Base-by-base conservation (phyloP, 2,329 filamentous ascomycete genomes). In the Cladosporium oxysporum region DNA sequence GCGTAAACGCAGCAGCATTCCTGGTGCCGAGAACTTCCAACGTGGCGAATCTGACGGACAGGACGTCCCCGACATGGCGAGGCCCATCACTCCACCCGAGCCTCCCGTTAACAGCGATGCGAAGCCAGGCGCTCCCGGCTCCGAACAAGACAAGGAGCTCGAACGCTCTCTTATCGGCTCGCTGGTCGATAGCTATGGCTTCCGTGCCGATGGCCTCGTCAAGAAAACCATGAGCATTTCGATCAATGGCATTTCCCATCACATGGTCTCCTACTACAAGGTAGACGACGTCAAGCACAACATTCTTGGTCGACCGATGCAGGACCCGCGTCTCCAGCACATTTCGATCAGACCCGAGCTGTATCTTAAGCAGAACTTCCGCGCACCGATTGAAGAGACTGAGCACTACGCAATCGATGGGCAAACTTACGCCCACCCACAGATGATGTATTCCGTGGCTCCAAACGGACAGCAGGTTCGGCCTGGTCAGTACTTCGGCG, bases 201-300 rank as follows among this genome's bases (percentile, higher is more conserved):
- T 97, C 84, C 95, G 95, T 74, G 83, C 88, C 16, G 86, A 88
- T 1, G 93, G 93, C 0, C 80, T 97, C 49, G 87, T 97, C 69
- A 97, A 97, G 84, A 97, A 97, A 82, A 97, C 93, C 0, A 93
- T 97, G 78, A 94, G 90, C 71, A 87, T 97, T 47, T 88, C 85
- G 2, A 88, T 90, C 60, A 84, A 89, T 29, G 90, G 90, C 2
- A 85, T 93, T 2, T 88, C 88, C 2, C 93, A 96, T 73, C 93
- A 96, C 73, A 81, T 97, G 61, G 92, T 97, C 49, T 93, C 90
- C 18, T 97, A 97, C 76, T 97, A 97, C 80, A 91, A 83, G 52
- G 84, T 94, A 12, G 87, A 91, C 6, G 92, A 97, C 74, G 90
- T 93, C n/a, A 83, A 88, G 71, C 80, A 82, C 55, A 82, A 84